Conservation (phyloP, 768 basidiomycete species). For the Boletus reticuloceps region DNA sequence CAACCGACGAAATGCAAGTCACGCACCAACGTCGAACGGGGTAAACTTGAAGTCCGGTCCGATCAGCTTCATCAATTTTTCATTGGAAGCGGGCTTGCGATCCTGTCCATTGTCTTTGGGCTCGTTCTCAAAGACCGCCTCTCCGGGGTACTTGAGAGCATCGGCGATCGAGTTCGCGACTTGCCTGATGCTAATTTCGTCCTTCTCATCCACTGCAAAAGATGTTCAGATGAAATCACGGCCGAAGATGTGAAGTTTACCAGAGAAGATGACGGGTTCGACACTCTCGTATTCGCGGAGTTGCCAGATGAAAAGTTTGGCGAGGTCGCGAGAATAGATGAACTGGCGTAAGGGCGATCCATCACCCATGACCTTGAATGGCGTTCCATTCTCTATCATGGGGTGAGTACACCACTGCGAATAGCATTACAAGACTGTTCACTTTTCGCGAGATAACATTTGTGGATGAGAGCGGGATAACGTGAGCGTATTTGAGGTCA, state of each 20-base stretch:
- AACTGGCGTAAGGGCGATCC: constrained; percentile 96
- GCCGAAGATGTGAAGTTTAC: constrained; percentile 36
- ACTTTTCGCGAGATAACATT: constrained; percentile 92
- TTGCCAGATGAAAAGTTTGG: constrained; percentile 93
- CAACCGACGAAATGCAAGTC: background rate
- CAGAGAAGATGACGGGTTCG: constrained; percentile 90
- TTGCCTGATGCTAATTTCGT: constrained; percentile 90
- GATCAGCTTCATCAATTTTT: constrained; percentile 73
- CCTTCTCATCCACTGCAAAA: constrained; percentile 77
- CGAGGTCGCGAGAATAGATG: constrained; percentile 95
- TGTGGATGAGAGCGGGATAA: constrained; percentile 92
- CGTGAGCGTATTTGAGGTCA: constrained; percentile 87
- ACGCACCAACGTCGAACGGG: constrained; percentile 78
- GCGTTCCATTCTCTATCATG: constrained; percentile 66
- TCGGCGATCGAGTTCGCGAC: constrained; percentile 91
- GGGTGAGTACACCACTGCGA: background rate
- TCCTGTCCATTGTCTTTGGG: constrained; percentile 84
- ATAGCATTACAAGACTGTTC: constrained; percentile 7
- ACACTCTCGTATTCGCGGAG: constrained; percentile 88
- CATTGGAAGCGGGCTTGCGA: constrained; percentile 95
- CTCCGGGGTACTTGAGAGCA: constrained; percentile 73
- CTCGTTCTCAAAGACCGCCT: constrained; percentile 71
- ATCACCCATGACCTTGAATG: constrained; percentile 85
- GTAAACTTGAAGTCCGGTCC: constrained; percentile 81
- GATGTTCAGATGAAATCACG: background rate